Base-by-base conservation (phyloP, 768 basidiomycete genomes). In the Pisolithus marmoratus region DNA sequence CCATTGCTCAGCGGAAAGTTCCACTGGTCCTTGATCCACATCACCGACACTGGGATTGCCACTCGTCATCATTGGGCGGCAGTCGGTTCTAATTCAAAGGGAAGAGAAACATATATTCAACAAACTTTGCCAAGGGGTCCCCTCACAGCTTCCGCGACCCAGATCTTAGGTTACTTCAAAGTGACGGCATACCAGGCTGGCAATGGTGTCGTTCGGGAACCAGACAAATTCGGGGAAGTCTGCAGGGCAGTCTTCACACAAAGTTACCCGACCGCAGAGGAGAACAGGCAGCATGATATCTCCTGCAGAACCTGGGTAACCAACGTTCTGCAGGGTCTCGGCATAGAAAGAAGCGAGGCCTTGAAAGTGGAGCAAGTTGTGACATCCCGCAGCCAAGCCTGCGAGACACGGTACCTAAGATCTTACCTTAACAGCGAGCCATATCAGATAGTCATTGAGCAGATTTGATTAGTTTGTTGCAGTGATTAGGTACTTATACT, bases 1-100 rank as follows among this genome's bases (percentile, higher is more conserved):
- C 61, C 59, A 23, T 38, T 62, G 34, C 24, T 59, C 23, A 54
- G 52, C 38, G 57, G 54, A 45, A 54, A 54, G 43, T 62, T 58
- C 31, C 61, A 62, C 38, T 62, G 61, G 61, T 55, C 61, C 26
- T 47, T 62, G 20, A 49, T 60, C 26, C 43, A 46, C 22, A 57
- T 59, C 11, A 54, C 56, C 46, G 34, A 50, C 8, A 38, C 27
- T 34, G 59, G 59, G 37, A 31, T 46, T 11, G 55, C 55, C 11
- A 57, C 54, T 29, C 49, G 59, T 38, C 61, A 62, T 38, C 61
- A 62, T 44, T 62, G 61, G 61, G 57, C 58, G 36, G 57, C 59
- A 29, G 50, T 44, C 42, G 46, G 54, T 4, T 12, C 48, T 27
- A 51, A 44, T 38, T 51, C 37, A 19, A 41, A 23, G 22, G 40